Conservation (phyloP, 805 yeast genomes). For the Maudiozyma barnettii region DNA sequence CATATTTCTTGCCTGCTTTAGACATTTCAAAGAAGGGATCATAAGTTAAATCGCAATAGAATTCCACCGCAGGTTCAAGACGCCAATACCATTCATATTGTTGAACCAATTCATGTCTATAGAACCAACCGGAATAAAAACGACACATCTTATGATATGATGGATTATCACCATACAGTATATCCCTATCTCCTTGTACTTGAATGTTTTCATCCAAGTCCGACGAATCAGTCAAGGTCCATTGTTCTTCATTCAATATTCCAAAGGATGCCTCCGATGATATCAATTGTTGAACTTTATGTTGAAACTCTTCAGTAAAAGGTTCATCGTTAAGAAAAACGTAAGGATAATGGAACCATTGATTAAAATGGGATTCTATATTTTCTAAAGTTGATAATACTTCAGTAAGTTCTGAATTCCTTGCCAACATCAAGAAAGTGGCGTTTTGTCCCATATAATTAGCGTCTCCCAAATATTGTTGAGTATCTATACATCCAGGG, state of each 20-base stretch:
- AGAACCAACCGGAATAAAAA: conserved; percentile 78
- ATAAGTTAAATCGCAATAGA: conserved; percentile 82
- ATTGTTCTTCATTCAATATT: conserved; percentile 41
- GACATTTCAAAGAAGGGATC: conserved; percentile 86
- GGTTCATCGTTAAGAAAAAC: conserved; percentile 76
- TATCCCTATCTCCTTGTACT: conserved; percentile 71
- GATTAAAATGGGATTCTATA: conserved; percentile 81
- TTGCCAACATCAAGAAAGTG: conserved; percentile 70
- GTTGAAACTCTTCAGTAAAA: conserved; percentile 56
- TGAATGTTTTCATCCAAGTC: conserved; percentile 30
- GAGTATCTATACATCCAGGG: conserved; percentile 47
- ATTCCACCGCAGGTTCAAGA: conserved; percentile 86
- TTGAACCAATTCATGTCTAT: conserved; percentile 62
- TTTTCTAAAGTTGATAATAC: conserved; percentile 64
- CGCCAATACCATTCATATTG: conserved; percentile 91
- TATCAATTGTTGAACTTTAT: conserved; percentile 42
- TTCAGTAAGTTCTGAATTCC: conserved; percentile 73
- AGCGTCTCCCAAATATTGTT: conserved; percentile 21
- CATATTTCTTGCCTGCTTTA: conserved; percentile 59
- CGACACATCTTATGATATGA: conserved; percentile 94
- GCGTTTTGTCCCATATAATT: conserved; percentile 56
- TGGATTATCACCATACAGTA: conserved; percentile 73
- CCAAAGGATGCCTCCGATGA: conserved; percentile 67
- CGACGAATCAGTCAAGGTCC: conserved; percentile 47
- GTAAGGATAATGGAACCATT: conserved; percentile 92